Evolutionary conservation across 306 rosid species (phyloP).

Genomic region (Macrotyloma uniflorum): DNA sequence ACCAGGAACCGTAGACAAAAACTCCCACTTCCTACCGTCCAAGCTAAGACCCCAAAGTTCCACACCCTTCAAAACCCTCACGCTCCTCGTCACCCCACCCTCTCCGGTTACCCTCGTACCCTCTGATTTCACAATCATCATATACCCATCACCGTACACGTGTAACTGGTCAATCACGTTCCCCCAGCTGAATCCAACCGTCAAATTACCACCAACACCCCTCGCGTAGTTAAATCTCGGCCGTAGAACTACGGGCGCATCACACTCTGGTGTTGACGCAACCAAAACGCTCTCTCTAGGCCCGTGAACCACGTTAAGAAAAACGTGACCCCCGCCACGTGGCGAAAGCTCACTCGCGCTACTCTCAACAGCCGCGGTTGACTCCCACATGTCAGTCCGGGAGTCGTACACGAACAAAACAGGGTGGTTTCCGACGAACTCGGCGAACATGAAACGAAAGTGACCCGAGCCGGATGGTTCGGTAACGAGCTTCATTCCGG

Average conservation of each 20-base stretch:
- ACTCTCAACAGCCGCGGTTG: constrained; percentile 39
- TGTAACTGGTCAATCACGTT: constrained; percentile 53
- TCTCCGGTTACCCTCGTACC: constrained; percentile 7
- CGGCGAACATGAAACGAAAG: constrained; percentile 60
- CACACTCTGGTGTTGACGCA: constrained; percentile 2
- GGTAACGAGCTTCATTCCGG: constrained; percentile 60
- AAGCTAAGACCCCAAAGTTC: constrained; percentile 59
- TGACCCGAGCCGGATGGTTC: constrained; percentile 43
- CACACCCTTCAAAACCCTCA: constrained; percentile 49
- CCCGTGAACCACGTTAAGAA: constrained; percentile 46
- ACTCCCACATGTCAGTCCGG: constrained; percentile 47
- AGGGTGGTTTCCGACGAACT: constrained; percentile 49
- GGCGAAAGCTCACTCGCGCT: neutral
- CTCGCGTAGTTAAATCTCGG: constrained; percentile 40
- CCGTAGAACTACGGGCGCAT: constrained; percentile 43
- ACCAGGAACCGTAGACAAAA: constrained; percentile 36
- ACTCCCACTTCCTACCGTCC: constrained; percentile 53
- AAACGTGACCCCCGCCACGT: constrained; percentile 40
- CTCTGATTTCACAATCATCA: constrained; percentile 61
- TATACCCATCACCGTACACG: constrained; percentile 72
- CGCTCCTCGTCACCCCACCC: neutral
- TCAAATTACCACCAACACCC: neutral
- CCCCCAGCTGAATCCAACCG: constrained; percentile 58
- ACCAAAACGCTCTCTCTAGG: constrained; percentile 52
- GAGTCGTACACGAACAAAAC: constrained; percentile 56